Percentiles rank a stretch among this genome's conserved stretches.
These are phyloP conservation scores for Vitis labrusca DNA, from an alignment of 164 flowering plant genomes.

Conservation along the genomic window DNA sequence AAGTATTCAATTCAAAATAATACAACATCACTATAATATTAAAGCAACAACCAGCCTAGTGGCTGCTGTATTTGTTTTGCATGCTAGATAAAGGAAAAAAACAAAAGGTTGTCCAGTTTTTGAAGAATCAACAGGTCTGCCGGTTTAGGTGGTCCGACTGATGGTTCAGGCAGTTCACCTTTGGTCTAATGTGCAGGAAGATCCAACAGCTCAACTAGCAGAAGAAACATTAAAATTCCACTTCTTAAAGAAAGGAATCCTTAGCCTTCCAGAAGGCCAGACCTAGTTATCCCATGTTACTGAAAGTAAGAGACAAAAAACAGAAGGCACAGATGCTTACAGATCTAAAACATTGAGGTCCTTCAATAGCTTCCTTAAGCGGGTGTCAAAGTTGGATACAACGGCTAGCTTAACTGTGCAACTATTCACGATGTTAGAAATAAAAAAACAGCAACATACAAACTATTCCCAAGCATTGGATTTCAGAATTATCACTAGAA, in stretches of 20 bases:
- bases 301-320: conserved; percentile 1
- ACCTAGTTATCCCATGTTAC: no score
- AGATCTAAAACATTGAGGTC: conserved; percentile 73
- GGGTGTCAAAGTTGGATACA: conserved; percentile 93
- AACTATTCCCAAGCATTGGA: neutral
- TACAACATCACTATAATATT: neutral
- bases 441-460: conserved; percentile 1
- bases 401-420: conserved; percentile 87
- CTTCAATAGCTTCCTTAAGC: conserved; percentile 83
- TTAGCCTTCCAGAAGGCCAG: neutral
- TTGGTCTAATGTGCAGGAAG: no score
- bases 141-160: no score
- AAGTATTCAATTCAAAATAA: neutral
- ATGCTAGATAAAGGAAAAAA: no score
- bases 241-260: neutral
- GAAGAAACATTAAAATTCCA: neutral
- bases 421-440: conserved; percentile 13
- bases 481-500: neutral
- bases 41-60: no score
- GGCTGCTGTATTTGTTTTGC: no score
- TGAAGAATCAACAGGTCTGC: no score
- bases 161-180: no score
- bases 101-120: no score
- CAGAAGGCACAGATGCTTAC: conserved; percentile 39
- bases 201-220: no score